Base-by-base conservation (phyloP, 2,329 filamentous ascomycete species). In the Dactylellina haptotyla region DNA sequence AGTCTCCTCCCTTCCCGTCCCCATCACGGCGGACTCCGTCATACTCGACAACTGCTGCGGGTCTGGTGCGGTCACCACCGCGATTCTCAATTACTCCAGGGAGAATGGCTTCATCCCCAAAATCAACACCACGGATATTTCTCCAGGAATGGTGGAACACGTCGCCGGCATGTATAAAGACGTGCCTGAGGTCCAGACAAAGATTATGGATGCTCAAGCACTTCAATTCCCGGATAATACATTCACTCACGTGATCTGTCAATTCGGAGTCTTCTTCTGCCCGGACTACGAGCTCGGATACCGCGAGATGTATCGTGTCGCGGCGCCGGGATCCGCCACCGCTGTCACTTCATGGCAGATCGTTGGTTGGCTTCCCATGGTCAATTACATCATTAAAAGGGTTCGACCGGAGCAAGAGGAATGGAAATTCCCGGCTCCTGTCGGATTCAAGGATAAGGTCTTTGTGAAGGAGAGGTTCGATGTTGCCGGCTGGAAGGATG, bases 191-290 rank as follows among this genome's bases (percentile, higher is more conserved):
- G 37, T 73, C n/a, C 34, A 73, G 14, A 62, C 69, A 4, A 26
- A 57, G n/a, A 53, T 48, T 10, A 66, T 73, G 69, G 61, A 73
- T 16, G 61, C 61, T 10, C 69, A 73, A 23, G 37, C 18, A 1
- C 54, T 73, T 3, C 25, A 46, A 10, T 73, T 73, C 56, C 18
- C 28, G n/a, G 69, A 66, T 12, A 73, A 73, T 43, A 66, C 59
- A 3, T 73, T 73, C 39, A 58, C 53, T 20, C 69, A 73, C 25
- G 48, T 73, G n/a, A 48, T 73, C 16, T 65, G 61, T 30, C 53
- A 53, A 3, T 73, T 73, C 28, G 69, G 69, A 3, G 69, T 73
- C 12, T 73, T 73, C 54, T 73, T 73, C 39, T 73, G 69, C n/a
- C 61, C 59, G 4, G 61, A 73, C 23, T 66, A 65, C 18, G 69